Conservation (phyloP, 768 basidiomycete genomes). For the Trametes sanguinea region DNA sequence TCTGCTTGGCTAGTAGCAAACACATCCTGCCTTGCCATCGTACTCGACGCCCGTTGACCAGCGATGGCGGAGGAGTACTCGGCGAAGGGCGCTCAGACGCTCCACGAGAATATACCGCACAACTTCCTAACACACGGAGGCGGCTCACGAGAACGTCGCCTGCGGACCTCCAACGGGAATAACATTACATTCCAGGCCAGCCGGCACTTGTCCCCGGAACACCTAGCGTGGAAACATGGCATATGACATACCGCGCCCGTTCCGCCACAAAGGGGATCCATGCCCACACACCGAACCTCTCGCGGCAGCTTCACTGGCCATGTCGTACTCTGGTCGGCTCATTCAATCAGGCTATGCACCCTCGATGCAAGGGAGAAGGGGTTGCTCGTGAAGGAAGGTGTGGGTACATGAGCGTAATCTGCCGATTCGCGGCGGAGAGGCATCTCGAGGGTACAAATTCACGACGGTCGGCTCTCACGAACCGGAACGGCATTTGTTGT, state of each 20-base stretch:
- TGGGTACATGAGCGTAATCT: no score
- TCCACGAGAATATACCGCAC: conserved; percentile 1
- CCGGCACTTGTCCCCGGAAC: conserved; percentile 14
- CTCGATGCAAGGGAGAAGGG: no score
- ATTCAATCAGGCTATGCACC: no score
- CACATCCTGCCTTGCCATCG: neutral
- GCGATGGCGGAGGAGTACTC: no score
- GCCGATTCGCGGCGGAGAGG: no score
- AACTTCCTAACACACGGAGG: conserved; percentile 14
- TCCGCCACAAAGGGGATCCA: conserved; percentile 3
- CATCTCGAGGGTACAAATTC: no score
- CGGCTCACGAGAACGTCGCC: conserved; percentile 11
- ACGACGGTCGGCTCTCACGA: no score
- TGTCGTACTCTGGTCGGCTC: no score
- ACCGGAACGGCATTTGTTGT: no score
- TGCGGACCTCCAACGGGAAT: conserved; percentile 9
- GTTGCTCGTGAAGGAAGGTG: no score
- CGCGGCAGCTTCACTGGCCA: no score
- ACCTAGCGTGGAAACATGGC: conserved; percentile 13
- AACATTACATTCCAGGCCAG: conserved; percentile 8
- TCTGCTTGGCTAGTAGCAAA: neutral
- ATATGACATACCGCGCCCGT: conserved; percentile 14
- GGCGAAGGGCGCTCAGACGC: neutral
- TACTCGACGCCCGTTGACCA: neutral
- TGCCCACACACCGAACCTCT: neutral